These are phyloP conservation scores for Heliamphora exappendiculata DNA, from an alignment of 148 eudicot genomes.

Conservation along the genomic window DNA sequence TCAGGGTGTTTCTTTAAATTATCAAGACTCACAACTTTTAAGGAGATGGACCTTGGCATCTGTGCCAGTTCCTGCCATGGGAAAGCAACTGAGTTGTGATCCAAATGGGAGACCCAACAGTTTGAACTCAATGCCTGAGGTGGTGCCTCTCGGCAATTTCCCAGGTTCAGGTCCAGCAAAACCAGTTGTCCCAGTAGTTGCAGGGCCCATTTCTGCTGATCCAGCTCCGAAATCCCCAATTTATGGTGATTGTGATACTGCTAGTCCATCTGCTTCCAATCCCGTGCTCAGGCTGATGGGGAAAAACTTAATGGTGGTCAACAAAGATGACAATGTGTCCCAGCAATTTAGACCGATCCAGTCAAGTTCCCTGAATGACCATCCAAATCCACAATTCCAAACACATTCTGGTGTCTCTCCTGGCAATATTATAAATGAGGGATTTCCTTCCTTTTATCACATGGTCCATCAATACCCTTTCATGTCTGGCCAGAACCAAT, in stretches of 20 bases:
- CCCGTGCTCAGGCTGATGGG: conserved; percentile 86
- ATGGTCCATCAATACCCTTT: conserved; percentile 14
- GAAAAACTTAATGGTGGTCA: conserved; percentile 72
- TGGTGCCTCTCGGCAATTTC: conserved; percentile 13
- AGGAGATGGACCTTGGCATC: conserved; percentile 26
- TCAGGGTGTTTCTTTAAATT: conserved; percentile 25
- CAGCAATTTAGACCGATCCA: conserved; percentile 7
- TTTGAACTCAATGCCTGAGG: conserved; percentile 14
- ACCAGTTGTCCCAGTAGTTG: conserved; percentile 3
- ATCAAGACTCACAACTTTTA: conserved; percentile 40
- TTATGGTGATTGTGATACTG: conserved; percentile 35
- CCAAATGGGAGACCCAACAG: conserved; percentile 9
- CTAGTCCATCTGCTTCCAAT: conserved; percentile 40
- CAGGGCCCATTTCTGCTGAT: conserved; percentile 16
- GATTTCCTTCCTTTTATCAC: conserved; percentile 7
- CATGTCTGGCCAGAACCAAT: conserved; percentile 9
- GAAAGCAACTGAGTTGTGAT: conserved; percentile 17
- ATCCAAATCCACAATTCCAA: conserved; percentile 1
- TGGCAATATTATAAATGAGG: conserved; percentile 10
- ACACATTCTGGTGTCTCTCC: conserved; percentile 5
- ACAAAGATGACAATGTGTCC: conserved; percentile 31
- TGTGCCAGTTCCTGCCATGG: conserved; percentile 14
- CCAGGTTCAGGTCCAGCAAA: conserved; percentile 21
- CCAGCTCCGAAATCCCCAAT: conserved; percentile 14
- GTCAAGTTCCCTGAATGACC: not conserved